These are phyloP conservation scores for Acephala macrosclerotiorum DNA, from an alignment of 2,329 filamentous ascomycete genomes.

Conservation along the genomic window DNA sequence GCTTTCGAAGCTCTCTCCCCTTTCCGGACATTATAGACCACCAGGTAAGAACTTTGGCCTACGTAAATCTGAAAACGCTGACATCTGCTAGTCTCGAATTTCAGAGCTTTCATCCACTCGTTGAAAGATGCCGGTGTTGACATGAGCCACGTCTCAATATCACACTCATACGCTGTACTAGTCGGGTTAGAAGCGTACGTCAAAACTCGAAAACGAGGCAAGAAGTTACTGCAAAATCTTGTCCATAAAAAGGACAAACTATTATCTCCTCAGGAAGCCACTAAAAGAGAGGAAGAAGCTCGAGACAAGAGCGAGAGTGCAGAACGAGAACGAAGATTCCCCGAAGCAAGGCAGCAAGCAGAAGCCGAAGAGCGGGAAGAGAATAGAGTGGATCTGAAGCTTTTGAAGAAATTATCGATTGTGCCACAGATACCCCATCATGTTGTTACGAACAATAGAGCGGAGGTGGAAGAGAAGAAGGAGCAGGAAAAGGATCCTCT, in stretches of 20 bases:
- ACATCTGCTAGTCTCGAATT: conserved; percentile 63
- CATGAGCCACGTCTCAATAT: conserved; percentile 79
- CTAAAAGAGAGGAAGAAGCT: conserved; percentile 62
- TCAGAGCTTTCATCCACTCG: conserved; percentile 79
- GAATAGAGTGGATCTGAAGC: conserved; percentile 38
- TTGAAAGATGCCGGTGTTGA: conserved; percentile 79
- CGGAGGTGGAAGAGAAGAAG: background rate
- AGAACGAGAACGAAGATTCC: conserved; percentile 54
- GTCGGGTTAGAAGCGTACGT: conserved; percentile 84
- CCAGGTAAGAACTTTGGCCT: conserved; percentile 56
- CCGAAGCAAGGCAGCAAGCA: conserved; percentile 40
- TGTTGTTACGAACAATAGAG: background rate
- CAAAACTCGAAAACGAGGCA: conserved; percentile 69
- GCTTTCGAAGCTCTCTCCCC: conserved; percentile 73
- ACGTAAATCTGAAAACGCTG: background rate
- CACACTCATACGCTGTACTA: conserved; percentile 81
- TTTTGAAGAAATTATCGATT: conserved; percentile 50
- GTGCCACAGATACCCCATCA: background rate
- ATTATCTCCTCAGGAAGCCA: conserved; percentile 65
- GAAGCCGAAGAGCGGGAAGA: conserved; percentile 33
- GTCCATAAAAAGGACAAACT: conserved; percentile 64
- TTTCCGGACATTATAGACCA: conserved; percentile 84
- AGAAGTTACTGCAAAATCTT: conserved; percentile 58
- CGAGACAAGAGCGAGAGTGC: conserved; percentile 68
- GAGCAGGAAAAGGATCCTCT: conserved; percentile 25